Conservation (phyloP, 2,329 filamentous ascomycete species). For the Chaetomiaceae sp. region DNA sequence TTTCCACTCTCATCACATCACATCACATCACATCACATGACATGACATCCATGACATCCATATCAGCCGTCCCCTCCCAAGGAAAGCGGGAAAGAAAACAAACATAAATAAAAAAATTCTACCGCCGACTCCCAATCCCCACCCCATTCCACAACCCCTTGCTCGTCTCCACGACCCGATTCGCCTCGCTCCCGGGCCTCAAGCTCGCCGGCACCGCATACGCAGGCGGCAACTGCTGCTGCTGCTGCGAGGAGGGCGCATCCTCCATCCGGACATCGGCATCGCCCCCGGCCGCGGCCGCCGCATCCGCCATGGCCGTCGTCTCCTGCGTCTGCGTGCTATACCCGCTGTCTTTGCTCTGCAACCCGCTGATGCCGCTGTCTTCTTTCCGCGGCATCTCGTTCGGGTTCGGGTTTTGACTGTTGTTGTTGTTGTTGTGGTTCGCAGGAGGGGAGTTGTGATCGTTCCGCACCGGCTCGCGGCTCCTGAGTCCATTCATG, state of each 20-base stretch:
- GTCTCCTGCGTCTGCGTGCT: slow-evolving; percentile 27
- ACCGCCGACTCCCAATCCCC: slow-evolving; percentile 27
- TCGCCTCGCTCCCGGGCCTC: slow-evolving; percentile 51
- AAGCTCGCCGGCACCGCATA: slow-evolving; percentile 45
- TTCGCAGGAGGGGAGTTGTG: too few relatives aligned
- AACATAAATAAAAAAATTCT: too few relatives aligned
- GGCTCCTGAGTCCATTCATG: slow-evolving; percentile 54
- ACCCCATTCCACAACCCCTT: slow-evolving; percentile 56
- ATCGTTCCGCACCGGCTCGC: slow-evolving; percentile 18
- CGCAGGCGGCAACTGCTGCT: slow-evolving; percentile 6
- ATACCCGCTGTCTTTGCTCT: slow-evolving; percentile 10
- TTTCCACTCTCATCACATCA: too few relatives aligned
- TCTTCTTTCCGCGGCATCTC: too few relatives aligned
- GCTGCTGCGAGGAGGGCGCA: slow-evolving; percentile 28
- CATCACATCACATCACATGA: too few relatives aligned
- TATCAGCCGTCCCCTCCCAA: too few relatives aligned
- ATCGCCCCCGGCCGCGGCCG: slow-evolving; percentile 34
- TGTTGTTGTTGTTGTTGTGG: background rate
- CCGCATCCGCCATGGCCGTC: slow-evolving; percentile 46
- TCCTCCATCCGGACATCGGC: slow-evolving; percentile 50
- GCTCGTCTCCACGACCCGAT: slow-evolving; percentile 58
- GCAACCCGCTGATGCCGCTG: background rate
- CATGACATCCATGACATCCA: too few relatives aligned
- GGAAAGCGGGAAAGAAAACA: too few relatives aligned
- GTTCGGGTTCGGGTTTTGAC: background rate